phyloP scores from a whole-genome alignment of 2,329 filamentous ascomycete genomes.

The Colletotrichum cereale region DNA sequence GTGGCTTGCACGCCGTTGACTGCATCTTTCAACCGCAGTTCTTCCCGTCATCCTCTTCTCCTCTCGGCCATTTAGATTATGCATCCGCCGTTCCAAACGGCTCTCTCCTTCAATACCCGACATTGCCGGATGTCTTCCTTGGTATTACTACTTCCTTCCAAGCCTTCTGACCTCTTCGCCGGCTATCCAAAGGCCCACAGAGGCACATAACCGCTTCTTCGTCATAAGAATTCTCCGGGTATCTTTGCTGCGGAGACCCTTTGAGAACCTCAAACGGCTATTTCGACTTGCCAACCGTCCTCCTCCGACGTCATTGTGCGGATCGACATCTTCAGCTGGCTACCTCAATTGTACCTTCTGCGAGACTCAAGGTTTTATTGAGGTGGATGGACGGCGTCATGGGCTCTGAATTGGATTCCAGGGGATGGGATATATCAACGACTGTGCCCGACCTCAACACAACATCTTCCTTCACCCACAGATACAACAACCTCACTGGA shows the following conservation, averaged over 20 bases:
- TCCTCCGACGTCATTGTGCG: slow-evolving; percentile 27
- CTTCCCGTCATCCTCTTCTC: slow-evolving; percentile 4
- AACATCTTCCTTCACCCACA: neutral
- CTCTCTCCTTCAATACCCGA: slow-evolving; percentile 6
- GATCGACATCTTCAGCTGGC: neutral
- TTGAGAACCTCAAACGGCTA: slow-evolving; percentile 18
- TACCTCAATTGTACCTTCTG: neutral
- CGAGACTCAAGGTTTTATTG: neutral
- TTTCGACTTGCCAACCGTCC: neutral
- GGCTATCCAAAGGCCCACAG: slow-evolving; percentile 1
- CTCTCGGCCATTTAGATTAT: neutral
- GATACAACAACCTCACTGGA: slow-evolving; percentile 5
- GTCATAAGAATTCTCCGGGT: slow-evolving; percentile 15
- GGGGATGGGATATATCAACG: slow-evolving; percentile 28
- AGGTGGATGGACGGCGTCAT: slow-evolving; percentile 12
- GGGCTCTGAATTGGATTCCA: neutral
- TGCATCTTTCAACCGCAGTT: neutral
- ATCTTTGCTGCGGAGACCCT: neutral
- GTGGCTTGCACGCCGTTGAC: slow-evolving; percentile 11
- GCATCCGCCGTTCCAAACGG: slow-evolving; percentile 7
- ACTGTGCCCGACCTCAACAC: slow-evolving; percentile 4
- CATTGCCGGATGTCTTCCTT: neutral
- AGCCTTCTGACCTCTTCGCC: slow-evolving; percentile 10
- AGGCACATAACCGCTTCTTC: slow-evolving; percentile 21
- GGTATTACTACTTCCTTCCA: slow-evolving; percentile 7